Conservation (phyloP, 805 yeast genomes). For the Zygosaccharomyces rouxii region DNA sequence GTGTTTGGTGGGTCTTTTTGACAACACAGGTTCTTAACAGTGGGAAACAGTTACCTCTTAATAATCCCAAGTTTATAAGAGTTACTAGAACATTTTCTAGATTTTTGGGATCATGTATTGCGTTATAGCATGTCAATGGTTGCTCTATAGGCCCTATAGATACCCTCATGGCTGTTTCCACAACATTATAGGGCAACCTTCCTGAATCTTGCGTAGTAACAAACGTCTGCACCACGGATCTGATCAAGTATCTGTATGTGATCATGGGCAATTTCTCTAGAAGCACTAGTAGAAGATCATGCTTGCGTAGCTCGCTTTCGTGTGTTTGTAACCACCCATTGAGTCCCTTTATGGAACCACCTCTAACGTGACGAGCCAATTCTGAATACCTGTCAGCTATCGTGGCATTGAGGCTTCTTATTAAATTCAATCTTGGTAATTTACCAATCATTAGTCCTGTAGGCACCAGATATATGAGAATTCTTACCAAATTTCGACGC, state of each 20-base stretch:
- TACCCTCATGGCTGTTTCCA: conserved; percentile 17
- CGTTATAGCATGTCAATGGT: conserved; percentile 20
- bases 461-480: conserved; percentile 49
- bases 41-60: conserved; percentile 36
- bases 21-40: conserved; percentile 28
- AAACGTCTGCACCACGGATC: conserved; percentile 18
- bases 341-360: conserved; percentile 42
- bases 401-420: conserved; percentile 23
- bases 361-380: conserved; percentile 37
- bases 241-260: conserved; percentile 38
- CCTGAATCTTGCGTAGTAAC: conserved; percentile 20
- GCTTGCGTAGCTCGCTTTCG: conserved; percentile 31
- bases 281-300: conserved; percentile 36
- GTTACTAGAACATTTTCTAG: conserved; percentile 32
- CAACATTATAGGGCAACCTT: conserved; percentile 26
- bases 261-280: conserved; percentile 42
- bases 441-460: conserved; percentile 52
- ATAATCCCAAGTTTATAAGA: conserved; percentile 28
- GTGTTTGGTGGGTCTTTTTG: conserved; percentile 25
- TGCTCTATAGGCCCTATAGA: conserved; percentile 18
- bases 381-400: conserved; percentile 37
- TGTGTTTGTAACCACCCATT: conserved; percentile 32
- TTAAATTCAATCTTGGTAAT: conserved; percentile 38
- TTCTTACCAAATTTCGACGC: conserved; percentile 30
- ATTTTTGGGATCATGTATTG: conserved; percentile 22